These are phyloP conservation scores for Magnusiomyces sp. DNA, from an alignment of 1,139 yeast genomes.

Conservation along the genomic window DNA sequence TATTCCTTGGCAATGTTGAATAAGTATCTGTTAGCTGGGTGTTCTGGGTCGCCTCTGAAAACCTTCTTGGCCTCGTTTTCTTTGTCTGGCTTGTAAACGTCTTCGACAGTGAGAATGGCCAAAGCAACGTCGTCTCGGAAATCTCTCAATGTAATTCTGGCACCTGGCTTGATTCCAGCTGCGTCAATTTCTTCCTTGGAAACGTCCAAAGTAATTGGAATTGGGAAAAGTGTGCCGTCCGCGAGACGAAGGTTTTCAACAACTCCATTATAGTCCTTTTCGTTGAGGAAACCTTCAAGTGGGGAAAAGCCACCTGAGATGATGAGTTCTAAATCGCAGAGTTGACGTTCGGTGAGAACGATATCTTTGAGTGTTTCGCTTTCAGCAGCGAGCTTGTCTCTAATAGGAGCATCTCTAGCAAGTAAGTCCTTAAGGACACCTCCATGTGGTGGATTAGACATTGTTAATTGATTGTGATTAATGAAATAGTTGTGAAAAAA, in stretches of 20 bases:
- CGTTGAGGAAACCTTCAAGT: slow-evolving; percentile 72
- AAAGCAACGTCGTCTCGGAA: slow-evolving; percentile 73
- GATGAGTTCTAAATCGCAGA: slow-evolving; percentile 88
- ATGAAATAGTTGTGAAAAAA: not conserved
- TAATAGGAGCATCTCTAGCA: slow-evolving; percentile 65
- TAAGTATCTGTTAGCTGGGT: slow-evolving; percentile 80
- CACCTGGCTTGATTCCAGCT: slow-evolving; percentile 40
- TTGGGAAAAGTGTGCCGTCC: slow-evolving; percentile 80
- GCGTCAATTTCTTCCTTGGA: slow-evolving; percentile 43
- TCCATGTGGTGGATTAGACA: slow-evolving; percentile 83
- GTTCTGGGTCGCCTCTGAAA: slow-evolving; percentile 95
- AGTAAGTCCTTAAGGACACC: slow-evolving; percentile 80
- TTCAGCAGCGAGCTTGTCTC: slow-evolving; percentile 49
- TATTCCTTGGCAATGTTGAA: slow-evolving; percentile 67
- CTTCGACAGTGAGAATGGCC: slow-evolving; percentile 73
- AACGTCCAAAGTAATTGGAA: slow-evolving; percentile 87
- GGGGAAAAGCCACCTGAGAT: slow-evolving; percentile 95
- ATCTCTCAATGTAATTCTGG: slow-evolving; percentile 68
- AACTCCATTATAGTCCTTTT: slow-evolving; percentile 73
- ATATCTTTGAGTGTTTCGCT: slow-evolving; percentile 46
- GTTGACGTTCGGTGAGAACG: slow-evolving; percentile 72
- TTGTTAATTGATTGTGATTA: too few relatives aligned
- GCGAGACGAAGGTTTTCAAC: slow-evolving; percentile 68
- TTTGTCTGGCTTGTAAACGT: slow-evolving; percentile 78
- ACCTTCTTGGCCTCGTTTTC: slow-evolving; percentile 70